Conservation (phyloP, 2,329 filamentous ascomycete genomes). For the Zasmidium citrigriseum region DNA sequence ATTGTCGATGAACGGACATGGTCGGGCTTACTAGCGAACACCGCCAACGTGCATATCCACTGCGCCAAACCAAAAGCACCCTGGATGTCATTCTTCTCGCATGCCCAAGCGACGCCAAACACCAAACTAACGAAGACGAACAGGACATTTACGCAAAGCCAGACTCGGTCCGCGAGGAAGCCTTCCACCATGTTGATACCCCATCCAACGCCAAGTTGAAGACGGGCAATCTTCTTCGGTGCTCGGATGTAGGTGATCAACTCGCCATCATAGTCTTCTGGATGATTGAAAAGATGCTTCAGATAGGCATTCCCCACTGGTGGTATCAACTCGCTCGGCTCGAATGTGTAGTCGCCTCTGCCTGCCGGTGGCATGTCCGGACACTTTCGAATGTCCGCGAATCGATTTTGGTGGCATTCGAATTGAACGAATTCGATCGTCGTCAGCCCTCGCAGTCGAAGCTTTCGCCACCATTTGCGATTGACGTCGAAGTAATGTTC, state of each 20-base stretch:
- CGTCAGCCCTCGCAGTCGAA: constrained; percentile 37
- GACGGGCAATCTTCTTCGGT: constrained; percentile 35
- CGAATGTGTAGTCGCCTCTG: constrained; percentile 37
- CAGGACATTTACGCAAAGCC: constrained; percentile 32
- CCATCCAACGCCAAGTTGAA: constrained; percentile 41
- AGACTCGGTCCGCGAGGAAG: constrained; percentile 39
- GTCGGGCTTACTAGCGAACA: constrained; percentile 18
- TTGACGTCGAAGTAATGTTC: constrained; percentile 39
- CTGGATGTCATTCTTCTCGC: constrained; percentile 36
- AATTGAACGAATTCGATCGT: constrained; percentile 44
- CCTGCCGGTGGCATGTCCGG: constrained; percentile 38
- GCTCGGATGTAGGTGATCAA: constrained; percentile 39
- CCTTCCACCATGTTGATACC: constrained; percentile 43
- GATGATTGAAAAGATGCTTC: constrained; percentile 42
- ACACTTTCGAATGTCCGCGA: constrained; percentile 40
- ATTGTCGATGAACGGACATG: background rate
- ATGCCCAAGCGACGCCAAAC: constrained; percentile 39
- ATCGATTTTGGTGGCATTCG: constrained; percentile 38
- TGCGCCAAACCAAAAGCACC: constrained; percentile 44
- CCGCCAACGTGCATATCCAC: constrained; percentile 38
- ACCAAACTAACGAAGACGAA: constrained; percentile 37
- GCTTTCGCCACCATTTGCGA: constrained; percentile 33
- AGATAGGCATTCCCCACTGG: constrained; percentile 42
- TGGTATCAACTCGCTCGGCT: constrained; percentile 39
- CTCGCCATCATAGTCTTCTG: constrained; percentile 42